phyloP scores from a whole-genome alignment of 2,329 filamentous ascomycete genomes.

The Colletotrichum liaoningense region DNA sequence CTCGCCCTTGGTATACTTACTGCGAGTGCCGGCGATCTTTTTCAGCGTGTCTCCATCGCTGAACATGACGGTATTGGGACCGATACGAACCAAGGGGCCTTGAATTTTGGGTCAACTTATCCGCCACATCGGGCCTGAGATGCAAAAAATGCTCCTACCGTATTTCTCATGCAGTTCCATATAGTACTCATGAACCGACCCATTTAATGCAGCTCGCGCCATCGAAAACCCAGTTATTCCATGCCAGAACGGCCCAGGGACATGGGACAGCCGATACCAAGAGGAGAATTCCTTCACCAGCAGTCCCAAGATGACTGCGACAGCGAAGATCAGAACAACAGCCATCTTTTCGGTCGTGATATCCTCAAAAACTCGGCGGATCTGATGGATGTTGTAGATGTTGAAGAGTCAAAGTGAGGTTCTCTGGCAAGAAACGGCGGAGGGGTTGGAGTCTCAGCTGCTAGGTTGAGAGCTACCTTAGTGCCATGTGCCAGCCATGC shows the following conservation, averaged over 20 bases:
- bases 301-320: constrained; percentile 2
- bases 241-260: constrained; percentile 47
- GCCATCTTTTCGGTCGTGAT: not conserved
- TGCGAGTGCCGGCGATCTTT: constrained; percentile 28
- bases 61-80: constrained; percentile 37
- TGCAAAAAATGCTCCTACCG: not conserved
- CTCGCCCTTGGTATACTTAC: constrained; percentile 32
- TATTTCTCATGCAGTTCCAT: constrained; percentile 32
- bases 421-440: not conserved
- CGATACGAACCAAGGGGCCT: constrained; percentile 38
- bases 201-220: constrained; percentile 31
- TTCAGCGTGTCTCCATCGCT: constrained; percentile 34
- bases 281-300: constrained; percentile 4
- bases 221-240: constrained; percentile 46
- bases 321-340: not conserved
- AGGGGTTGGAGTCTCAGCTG: constrained; percentile 23
- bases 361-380: not conserved
- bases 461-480: not conserved
- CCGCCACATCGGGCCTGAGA: constrained; percentile 11
- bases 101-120: constrained; percentile 36
- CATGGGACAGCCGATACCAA: constrained; percentile 46
- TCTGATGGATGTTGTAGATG: not conserved
- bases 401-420: not conserved
- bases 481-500: constrained; percentile 21
- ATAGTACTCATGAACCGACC: constrained; percentile 19